A percentile compares a stretch with the other conserved stretches of the same genome.
Evolutionary conservation across 176 grass and related monocot genomes (phyloP).

Genomic region (Raddia guianensis): DNA sequence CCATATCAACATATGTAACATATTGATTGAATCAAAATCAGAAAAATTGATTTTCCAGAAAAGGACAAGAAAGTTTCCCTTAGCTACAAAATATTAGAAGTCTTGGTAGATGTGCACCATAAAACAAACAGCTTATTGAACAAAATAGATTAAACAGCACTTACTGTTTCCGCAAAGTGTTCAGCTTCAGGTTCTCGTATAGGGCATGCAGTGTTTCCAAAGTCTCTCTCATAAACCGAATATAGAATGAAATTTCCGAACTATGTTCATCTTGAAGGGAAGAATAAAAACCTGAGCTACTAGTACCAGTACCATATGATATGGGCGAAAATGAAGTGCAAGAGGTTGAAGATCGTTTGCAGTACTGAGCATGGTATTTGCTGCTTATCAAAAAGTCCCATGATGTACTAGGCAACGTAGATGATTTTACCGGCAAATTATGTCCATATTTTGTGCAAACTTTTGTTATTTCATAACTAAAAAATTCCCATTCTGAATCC

Average conservation of each 20-base stretch:
- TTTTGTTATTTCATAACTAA: slow-evolving; percentile 65
- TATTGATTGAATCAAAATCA: neutral
- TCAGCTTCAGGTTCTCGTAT: slow-evolving; percentile 93
- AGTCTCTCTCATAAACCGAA: slow-evolving; percentile 66
- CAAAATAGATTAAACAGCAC: slow-evolving; percentile 39
- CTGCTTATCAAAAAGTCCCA: slow-evolving; percentile 88
- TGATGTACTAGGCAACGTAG: slow-evolving; percentile 42
- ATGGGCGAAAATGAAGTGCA: slow-evolving; percentile 50
- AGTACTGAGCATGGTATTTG: slow-evolving; percentile 73
- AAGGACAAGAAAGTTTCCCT: neutral
- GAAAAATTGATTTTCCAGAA: neutral
- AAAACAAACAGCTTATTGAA: neutral
- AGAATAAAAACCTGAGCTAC: slow-evolving; percentile 30
- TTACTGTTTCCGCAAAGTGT: slow-evolving; percentile 91
- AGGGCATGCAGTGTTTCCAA: slow-evolving; percentile 84
- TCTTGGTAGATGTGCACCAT: neutral
- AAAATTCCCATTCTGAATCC: slow-evolving; percentile 91
- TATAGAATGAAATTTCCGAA: slow-evolving; percentile 56
- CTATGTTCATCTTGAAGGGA: slow-evolving; percentile 47
- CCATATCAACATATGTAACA: neutral
- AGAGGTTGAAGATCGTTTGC: slow-evolving; percentile 48
- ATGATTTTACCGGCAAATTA: slow-evolving; percentile 41
- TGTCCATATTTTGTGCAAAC: slow-evolving; percentile 62
- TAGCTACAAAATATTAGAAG: slow-evolving; percentile 28
- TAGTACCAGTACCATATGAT: slow-evolving; percentile 45